Conservation (phyloP, 1,139 yeast genomes). For the Nadsonia commutata region DNA sequence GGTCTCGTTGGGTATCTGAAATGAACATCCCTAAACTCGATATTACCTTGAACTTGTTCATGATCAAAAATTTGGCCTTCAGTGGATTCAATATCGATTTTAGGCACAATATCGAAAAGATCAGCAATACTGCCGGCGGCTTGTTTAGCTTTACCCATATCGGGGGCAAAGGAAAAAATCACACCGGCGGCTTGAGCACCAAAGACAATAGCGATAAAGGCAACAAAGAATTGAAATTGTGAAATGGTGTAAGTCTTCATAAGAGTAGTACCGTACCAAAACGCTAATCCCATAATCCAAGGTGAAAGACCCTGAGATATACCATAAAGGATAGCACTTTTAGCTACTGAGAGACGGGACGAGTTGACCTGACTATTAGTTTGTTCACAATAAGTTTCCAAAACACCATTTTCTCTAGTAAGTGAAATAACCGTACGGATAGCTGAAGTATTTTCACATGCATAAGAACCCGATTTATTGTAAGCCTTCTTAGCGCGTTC, state of each 20-base stretch:
- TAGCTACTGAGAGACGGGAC: constrained; percentile 16
- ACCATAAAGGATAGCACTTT: constrained; percentile 21
- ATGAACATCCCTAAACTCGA: constrained; percentile 47
- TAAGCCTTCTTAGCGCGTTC: constrained; percentile 28
- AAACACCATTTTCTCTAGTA: constrained; percentile 24
- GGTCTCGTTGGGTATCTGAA: constrained; percentile 82
- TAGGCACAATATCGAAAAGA: constrained; percentile 50
- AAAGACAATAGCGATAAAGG: constrained; percentile 42
- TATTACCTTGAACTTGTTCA: constrained; percentile 33
- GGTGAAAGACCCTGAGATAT: constrained; percentile 25
- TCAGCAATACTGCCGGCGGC: constrained; percentile 75
- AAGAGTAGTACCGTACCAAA: constrained; percentile 26
- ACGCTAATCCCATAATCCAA: constrained; percentile 25
- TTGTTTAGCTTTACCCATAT: constrained; percentile 29
- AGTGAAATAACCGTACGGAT: constrained; percentile 25
- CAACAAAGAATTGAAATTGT: constrained; percentile 23
- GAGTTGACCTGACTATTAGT: constrained; percentile 18
- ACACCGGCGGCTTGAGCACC: constrained; percentile 80
- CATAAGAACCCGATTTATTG: constrained; percentile 24
- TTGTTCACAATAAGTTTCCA: constrained; percentile 15
- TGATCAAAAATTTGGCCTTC: constrained; percentile 33
- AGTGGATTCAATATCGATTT: constrained; percentile 37
- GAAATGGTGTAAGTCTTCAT: constrained; percentile 16
- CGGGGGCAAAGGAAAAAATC: constrained; percentile 80
- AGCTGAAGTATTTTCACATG: constrained; percentile 23